Evolutionary conservation across 257 asterid genomes (phyloP).

Genomic region (Hygrophila difformis): DNA sequence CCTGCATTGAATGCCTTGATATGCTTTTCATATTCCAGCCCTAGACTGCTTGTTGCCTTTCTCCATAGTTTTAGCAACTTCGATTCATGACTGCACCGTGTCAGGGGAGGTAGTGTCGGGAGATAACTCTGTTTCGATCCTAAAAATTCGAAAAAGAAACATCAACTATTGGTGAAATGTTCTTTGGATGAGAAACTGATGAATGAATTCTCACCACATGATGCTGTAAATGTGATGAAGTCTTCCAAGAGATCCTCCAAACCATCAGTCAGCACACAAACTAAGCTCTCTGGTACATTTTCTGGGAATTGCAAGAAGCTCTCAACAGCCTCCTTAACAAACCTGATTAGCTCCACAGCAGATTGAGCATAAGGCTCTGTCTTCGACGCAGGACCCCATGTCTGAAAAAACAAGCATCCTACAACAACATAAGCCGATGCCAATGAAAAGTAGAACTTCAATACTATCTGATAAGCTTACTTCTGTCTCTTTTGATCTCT

Average conservation of each 20-base stretch:
- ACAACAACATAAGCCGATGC: neutral
- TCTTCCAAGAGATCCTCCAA: slow-evolving; percentile 67
- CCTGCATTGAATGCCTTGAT: slow-evolving; percentile 20
- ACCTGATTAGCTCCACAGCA: slow-evolving; percentile 54
- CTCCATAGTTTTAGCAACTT: slow-evolving; percentile 67
- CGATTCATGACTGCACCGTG: slow-evolving; percentile 74
- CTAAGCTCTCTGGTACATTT: slow-evolving; percentile 46
- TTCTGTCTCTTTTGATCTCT: slow-evolving; percentile 75
- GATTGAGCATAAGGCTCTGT: slow-evolving; percentile 83
- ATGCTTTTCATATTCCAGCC: slow-evolving; percentile 35
- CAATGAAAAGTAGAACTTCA: neutral
- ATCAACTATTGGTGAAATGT: neutral
- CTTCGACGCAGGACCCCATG: slow-evolving; percentile 94
- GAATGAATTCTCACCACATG: slow-evolving; percentile 57
- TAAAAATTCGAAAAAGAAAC: slow-evolving; percentile 7
- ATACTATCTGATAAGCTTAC: slow-evolving; percentile 25
- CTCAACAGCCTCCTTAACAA: slow-evolving; percentile 52
- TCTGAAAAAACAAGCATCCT: slow-evolving; percentile 28
- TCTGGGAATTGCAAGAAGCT: slow-evolving; percentile 72
- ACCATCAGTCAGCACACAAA: slow-evolving; percentile 58
- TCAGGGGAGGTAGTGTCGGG: slow-evolving; percentile 85
- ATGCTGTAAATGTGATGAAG: slow-evolving; percentile 55
- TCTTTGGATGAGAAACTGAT: neutral
- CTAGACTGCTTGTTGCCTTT: slow-evolving; percentile 62
- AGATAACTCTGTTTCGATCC: slow-evolving; percentile 91